Evolutionary conservation across 1,284 basidiomycete species (phyloP).

Genomic region (Fistulina hepatica): DNA sequence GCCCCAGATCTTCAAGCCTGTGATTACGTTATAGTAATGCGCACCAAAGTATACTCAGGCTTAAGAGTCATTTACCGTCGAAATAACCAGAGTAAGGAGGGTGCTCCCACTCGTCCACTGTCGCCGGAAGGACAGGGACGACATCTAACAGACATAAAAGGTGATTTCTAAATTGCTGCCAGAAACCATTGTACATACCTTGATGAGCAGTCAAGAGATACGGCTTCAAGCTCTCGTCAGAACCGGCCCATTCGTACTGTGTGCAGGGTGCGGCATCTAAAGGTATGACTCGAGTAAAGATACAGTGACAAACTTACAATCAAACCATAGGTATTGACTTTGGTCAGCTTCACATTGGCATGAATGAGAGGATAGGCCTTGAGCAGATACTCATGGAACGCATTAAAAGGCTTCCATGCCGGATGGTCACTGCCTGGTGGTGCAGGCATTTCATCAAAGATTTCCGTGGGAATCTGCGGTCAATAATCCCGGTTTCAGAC

Average conservation of each 20-base stretch:
- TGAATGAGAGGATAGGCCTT: conserved; percentile 44
- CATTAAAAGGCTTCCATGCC: conserved; percentile 39
- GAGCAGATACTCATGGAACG: conserved; percentile 38
- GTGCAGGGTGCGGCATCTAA: too few relatives aligned
- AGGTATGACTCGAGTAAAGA: too few relatives aligned
- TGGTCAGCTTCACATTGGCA: conserved; percentile 39
- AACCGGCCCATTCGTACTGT: conserved; percentile 63
- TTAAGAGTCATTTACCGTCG: conserved; percentile 8
- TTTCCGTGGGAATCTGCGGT: conserved; percentile 30
- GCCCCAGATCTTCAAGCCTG: conserved; percentile 50
- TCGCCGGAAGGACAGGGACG: conserved; percentile 52
- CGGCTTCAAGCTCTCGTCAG: conserved; percentile 51
- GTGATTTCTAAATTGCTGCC: background rate
- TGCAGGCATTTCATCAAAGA: conserved; percentile 34
- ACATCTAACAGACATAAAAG: conserved; percentile 35
- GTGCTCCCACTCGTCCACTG: conserved; percentile 41
- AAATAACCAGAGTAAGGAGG: conserved; percentile 15
- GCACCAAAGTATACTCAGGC: background rate
- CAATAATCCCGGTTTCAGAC: conserved; percentile 13
- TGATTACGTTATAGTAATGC: background rate
- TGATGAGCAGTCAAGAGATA: conserved; percentile 61
- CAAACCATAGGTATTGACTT: conserved; percentile 57
- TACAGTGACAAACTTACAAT: too few relatives aligned
- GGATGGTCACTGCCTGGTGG: conserved; percentile 37
- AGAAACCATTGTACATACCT: conserved; percentile 28